Conservation (phyloP, 768 basidiomycete species). For the Tulasnella sp. region DNA sequence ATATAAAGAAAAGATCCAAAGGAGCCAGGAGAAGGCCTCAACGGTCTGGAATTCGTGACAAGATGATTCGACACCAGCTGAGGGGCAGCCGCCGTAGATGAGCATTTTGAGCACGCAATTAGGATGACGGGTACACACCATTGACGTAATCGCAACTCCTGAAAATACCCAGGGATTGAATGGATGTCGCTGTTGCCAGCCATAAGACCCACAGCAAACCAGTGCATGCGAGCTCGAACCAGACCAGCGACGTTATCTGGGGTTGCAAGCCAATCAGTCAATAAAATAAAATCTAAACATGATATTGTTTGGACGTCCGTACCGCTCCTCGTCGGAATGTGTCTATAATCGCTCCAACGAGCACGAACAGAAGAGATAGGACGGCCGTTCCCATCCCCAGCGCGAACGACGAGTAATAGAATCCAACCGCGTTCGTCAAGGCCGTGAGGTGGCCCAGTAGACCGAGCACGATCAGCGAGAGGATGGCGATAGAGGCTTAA, state of each 20-base stretch:
- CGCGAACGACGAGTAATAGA: background rate
- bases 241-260: constrained; percentile 1
- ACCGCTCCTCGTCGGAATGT: constrained; percentile 1
- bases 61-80: constrained; percentile 1
- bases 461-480: background rate
- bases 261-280: too few relatives aligned
- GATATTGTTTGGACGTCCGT: too few relatives aligned
- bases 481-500: background rate
- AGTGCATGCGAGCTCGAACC: background rate
- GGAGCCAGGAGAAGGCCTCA: background rate
- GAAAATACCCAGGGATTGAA: background rate
- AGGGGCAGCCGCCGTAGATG: background rate
- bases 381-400: background rate
- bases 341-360: background rate
- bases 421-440: background rate
- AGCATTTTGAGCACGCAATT: background rate
- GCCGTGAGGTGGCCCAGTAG: background rate
- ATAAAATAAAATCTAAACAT: too few relatives aligned
- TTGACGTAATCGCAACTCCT: background rate
- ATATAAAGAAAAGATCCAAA: background rate
- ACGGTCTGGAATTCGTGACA: constrained; percentile 3
- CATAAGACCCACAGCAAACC: constrained; percentile 7
- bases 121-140: background rate
- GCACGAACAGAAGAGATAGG: background rate
- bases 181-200: constrained; percentile 1